phyloP scores from a whole-genome alignment of 345 rosid species.

The Citrus maxima region DNA sequence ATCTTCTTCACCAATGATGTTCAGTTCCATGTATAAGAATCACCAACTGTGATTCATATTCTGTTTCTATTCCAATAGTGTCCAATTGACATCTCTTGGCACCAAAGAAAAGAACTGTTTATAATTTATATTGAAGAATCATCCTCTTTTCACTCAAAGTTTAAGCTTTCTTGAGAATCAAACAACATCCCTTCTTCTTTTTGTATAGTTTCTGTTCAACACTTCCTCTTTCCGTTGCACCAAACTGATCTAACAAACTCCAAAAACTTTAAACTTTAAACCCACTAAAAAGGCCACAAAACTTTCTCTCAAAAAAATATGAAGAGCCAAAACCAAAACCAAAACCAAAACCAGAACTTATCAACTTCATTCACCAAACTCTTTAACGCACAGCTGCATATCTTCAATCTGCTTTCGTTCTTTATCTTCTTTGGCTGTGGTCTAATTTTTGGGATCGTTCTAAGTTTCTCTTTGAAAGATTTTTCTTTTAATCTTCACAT shows the following conservation, averaged over 20 bases:
- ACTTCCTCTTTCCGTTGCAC: not conserved
- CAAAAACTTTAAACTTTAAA: not conserved
- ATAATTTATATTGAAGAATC: not conserved
- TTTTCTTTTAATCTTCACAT: slow-evolving; percentile 28
- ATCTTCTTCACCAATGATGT: not conserved
- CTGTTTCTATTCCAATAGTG: not conserved
- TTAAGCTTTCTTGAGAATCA: slow-evolving; percentile 3
- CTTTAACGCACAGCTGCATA: slow-evolving; percentile 38
- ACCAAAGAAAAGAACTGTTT: slow-evolving; percentile 6
- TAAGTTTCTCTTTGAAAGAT: slow-evolving; percentile 43
- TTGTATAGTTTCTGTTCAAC: not conserved
- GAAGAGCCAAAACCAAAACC: slow-evolving; percentile 18
- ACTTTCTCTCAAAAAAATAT: slow-evolving; percentile 4
- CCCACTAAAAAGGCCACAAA: not conserved
- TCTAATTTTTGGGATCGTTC: slow-evolving; percentile 47
- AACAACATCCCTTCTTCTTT: not conserved
- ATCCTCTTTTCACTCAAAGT: not conserved
- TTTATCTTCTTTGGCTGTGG: slow-evolving; percentile 53
- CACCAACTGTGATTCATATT: not conserved
- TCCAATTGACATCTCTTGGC: not conserved
- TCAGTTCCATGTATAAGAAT: not conserved
- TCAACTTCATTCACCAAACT: slow-evolving; percentile 22
- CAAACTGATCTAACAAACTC: not conserved
- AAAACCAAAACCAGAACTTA: slow-evolving; percentile 32
- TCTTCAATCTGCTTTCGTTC: slow-evolving; percentile 39